Conservation (phyloP, 2,329 filamentous ascomycete species). For the Fusarium bactridioides region DNA sequence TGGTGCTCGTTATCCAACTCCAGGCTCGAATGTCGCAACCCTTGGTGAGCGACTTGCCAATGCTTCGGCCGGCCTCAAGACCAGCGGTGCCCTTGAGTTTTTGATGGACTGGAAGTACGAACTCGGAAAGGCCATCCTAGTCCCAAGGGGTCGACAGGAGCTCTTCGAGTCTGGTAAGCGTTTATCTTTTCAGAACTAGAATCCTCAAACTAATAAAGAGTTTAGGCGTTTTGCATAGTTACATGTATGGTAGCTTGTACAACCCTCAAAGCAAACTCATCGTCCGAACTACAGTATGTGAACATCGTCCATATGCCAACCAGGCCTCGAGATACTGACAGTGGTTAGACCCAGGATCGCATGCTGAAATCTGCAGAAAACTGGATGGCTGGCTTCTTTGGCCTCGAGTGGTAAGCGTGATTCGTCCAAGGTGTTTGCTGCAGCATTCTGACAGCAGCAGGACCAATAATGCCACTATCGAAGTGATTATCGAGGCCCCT, state of each 20-base stretch:
- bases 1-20: constrained; percentile 76
- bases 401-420: constrained; percentile 66
- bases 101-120: constrained; percentile 74
- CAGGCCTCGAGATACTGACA: constrained; percentile 15
- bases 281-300: constrained; percentile 68
- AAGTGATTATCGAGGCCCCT: constrained; percentile 71
- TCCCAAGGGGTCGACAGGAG: constrained; percentile 76
- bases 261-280: constrained; percentile 77
- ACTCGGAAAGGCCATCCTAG: constrained; percentile 75
- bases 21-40: constrained; percentile 60
- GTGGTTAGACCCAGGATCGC: constrained; percentile 70
- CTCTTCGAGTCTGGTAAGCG: constrained; percentile 68
- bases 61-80: constrained; percentile 60
- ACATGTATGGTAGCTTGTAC: constrained; percentile 75
- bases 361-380: constrained; percentile 82
- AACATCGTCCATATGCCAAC: no score
- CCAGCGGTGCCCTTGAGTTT: constrained; percentile 68
- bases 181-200: neutral
- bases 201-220: neutral
- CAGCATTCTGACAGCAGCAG: constrained; percentile 39
- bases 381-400: constrained; percentile 82
- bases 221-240: constrained; percentile 71
- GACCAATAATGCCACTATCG: constrained; percentile 75
- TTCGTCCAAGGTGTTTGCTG: no score
- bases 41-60: constrained; percentile 67